These are phyloP conservation scores for Aureobasidium sp. DNA, from an alignment of 2,329 filamentous ascomycete genomes.

Conservation along the genomic window DNA sequence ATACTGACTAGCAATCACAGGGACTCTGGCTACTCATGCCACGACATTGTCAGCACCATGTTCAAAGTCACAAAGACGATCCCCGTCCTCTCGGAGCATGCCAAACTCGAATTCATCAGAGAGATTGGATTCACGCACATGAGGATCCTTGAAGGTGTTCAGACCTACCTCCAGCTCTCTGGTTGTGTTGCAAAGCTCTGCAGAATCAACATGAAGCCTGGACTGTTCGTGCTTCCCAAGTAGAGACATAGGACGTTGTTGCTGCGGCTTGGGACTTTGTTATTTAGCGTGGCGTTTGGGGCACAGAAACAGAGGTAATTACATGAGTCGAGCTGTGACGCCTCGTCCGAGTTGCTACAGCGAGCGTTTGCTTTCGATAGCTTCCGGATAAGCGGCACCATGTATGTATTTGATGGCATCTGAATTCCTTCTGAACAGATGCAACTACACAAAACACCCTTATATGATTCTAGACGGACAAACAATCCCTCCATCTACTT, in stretches of 20 bases:
- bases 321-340: constrained; percentile 4
- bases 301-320: not conserved
- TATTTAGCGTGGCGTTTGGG: constrained; percentile 12
- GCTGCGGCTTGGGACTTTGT: not conserved
- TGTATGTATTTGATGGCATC: not conserved
- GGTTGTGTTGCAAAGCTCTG: constrained; percentile 86
- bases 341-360: not conserved
- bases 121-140: constrained; percentile 99
- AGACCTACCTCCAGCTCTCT: constrained; percentile 87
- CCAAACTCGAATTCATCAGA: constrained; percentile 87
- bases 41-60: constrained; percentile 99
- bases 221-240: constrained; percentile 56
- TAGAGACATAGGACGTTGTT: not conserved
- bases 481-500: not conserved
- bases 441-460: not conserved
- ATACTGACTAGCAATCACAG: constrained; percentile 26
- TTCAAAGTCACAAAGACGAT: constrained; percentile 97
- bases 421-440: too few relatives aligned
- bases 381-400: not conserved
- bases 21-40: constrained; percentile 90
- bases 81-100: constrained; percentile 82
- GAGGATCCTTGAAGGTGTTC: constrained; percentile 96
- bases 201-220: constrained; percentile 93
- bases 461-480: not conserved
- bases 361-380: not conserved